Evolutionary conservation across 2,329 filamentous ascomycete species (phyloP), one percentile per base, ranked within the genome.

Genomic region (Penicillium nordicum): DNA sequence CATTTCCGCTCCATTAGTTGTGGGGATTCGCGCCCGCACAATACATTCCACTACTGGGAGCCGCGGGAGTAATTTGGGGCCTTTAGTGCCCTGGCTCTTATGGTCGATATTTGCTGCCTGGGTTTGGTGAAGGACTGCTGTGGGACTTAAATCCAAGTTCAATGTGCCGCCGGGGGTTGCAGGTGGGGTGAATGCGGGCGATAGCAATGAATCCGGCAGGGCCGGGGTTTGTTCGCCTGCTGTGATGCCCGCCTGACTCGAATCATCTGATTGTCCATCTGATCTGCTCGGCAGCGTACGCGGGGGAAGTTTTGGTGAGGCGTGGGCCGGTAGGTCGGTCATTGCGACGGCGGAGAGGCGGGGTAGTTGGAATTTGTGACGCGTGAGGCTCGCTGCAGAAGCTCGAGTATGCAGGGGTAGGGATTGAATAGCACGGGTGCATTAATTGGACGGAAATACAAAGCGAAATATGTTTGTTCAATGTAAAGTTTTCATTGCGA

Each of bases 21-120:
- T 97, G 0, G 94, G 94, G 66, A 99, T 99, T 53, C 94, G 88
- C 18, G 94, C 94, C 63, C 94, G 88, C 47, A 97, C 94, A 62
- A 95, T 86, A 77, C 94, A 99, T 72, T 90, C 87, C n/a, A 99
- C 93, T 25, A 89, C 77, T 8, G 93, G 94, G 1, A 97, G 80
- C 14, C 80, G 84, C 63, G 88, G 81, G 7, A 97, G 83, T 23
- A 96, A 80, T 57, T 84, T 86, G 0, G 91, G 90, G 32, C 83
- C 80, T 70, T 86, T 87, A 50, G 79, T 76, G 37, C 65, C 62
- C 57, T 69, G 44, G 59, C 61, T 59, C 60, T 70, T 61, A 36
- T 64, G 60, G 42, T 47, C 50, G 25, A 67, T 57, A 65, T 61
- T 63, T 46, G 67, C 62, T 53, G 70, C 46, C 59, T 72, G 64